Percentiles rank a stretch among this genome's conserved stretches.
phyloP scores from a whole-genome alignment of 352 stramenopile species.

The Phytophthora foliorum region DNA sequence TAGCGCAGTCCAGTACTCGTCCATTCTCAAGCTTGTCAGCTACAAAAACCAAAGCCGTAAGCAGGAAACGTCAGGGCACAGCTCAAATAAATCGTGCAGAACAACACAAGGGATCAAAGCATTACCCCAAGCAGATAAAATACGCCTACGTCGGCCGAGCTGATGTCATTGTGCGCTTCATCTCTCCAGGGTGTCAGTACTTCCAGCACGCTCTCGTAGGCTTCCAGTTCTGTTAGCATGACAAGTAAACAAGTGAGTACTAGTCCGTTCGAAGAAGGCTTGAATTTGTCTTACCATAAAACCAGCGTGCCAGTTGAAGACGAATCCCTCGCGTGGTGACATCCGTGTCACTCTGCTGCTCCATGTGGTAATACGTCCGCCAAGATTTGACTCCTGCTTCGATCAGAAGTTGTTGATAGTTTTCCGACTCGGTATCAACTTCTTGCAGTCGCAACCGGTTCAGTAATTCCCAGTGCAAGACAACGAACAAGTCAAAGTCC shows the following conservation, averaged over 20 bases:
- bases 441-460: constrained; percentile 34
- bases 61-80: constrained; percentile 4
- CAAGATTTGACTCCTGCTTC: constrained; percentile 50
- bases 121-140: constrained; percentile 65
- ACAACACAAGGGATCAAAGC: not conserved
- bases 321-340: constrained; percentile 17
- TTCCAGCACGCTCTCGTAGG: constrained; percentile 33
- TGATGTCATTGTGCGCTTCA: constrained; percentile 14
- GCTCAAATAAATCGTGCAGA: not conserved
- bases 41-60: constrained; percentile 27
- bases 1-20: constrained; percentile 58
- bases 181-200: constrained; percentile 36
- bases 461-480: constrained; percentile 72
- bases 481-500: constrained; percentile 81
- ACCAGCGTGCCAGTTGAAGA: constrained; percentile 76
- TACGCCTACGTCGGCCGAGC: constrained; percentile 16
- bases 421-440: not conserved
- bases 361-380: constrained; percentile 66
- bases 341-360: constrained; percentile 44
- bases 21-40: constrained; percentile 44
- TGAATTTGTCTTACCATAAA: constrained; percentile 61
- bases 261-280: not conserved
- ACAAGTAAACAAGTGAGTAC: not conserved
- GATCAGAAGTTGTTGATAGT: constrained; percentile 36
- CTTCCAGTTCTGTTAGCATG: constrained; percentile 44